Conservation (phyloP, 148 eudicot species). For the Mesembryanthemum crystallinum region DNA sequence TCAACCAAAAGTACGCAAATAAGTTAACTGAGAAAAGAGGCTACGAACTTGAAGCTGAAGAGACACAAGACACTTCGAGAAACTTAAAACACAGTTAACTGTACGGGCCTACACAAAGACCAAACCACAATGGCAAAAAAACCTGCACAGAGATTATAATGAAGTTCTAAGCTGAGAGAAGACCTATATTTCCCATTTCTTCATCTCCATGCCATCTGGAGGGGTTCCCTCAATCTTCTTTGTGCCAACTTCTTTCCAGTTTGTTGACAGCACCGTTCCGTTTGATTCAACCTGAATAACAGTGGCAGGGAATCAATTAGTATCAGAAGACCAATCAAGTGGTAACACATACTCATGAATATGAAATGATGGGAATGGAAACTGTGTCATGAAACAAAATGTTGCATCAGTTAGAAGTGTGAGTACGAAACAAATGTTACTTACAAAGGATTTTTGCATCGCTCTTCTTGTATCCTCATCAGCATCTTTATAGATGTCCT, state of each 20-base stretch:
- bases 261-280: constrained; percentile 90
- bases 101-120: background rate
- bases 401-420: background rate
- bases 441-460: constrained; percentile 96
- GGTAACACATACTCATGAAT: too few species aligned
- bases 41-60: background rate
- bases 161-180: background rate
- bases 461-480: constrained; percentile 94
- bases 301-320: too few species aligned
- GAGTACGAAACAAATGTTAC: constrained; percentile 20
- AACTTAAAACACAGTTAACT: background rate
- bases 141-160: constrained; percentile 23
- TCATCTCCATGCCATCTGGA: constrained; percentile 96
- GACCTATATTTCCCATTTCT: constrained; percentile 71
- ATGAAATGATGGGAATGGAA: too few species aligned
- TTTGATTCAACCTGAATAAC: constrained; percentile 71
- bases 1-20: background rate
- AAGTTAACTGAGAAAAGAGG: background rate
- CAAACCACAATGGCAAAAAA: constrained; percentile 20
- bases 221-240: constrained; percentile 87
- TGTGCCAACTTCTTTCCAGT: constrained; percentile 92
- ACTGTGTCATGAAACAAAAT: background rate
- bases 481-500: constrained; percentile 74
- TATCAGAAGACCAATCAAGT: too few species aligned
- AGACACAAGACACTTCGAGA: background rate